A percentile compares a stretch with the other conserved stretches of the same genome.
Evolutionary conservation across 371 early-diverging fungal species (phyloP).

Genomic region (Gilbertella persicaria): DNA sequence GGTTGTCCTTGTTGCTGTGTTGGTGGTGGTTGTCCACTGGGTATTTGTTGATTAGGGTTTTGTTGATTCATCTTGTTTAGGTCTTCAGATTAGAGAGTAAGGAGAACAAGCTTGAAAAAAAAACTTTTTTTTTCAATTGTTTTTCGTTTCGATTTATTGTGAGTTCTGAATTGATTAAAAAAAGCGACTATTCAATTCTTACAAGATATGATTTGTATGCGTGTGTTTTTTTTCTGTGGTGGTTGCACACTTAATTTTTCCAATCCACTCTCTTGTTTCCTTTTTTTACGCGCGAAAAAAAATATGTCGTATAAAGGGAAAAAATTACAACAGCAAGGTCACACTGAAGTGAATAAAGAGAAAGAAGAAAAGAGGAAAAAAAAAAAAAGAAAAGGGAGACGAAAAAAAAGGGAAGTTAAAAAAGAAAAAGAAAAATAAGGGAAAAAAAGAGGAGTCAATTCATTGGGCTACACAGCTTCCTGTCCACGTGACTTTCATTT

Average conservation of each 20-base stretch:
- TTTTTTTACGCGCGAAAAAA: slow-evolving; percentile 9
- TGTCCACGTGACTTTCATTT: no score
- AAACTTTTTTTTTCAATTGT: no score
- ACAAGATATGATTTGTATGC: no score
- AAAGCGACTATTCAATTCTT: no score
- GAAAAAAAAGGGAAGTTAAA: slow-evolving; percentile 1
- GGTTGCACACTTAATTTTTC: background rate
- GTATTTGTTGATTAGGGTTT: slow-evolving; percentile 11
- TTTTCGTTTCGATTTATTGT: no score
- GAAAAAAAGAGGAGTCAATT: slow-evolving; percentile 2
- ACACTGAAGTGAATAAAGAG: slow-evolving; percentile 8
- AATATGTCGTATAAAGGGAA: no score
- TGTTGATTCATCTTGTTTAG: slow-evolving; percentile 13
- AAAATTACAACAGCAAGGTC: slow-evolving; percentile 10
- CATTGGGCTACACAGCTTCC: no score
- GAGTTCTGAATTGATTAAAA: no score
- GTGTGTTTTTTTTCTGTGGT: slow-evolving; percentile 11
- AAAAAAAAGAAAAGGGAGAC: background rate
- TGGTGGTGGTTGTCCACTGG: slow-evolving; percentile 4
- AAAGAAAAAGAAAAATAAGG: slow-evolving; percentile 5
- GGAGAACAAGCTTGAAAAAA: slow-evolving; percentile 1
- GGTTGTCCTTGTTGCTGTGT: background rate
- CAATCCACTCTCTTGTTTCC: slow-evolving; percentile 2
- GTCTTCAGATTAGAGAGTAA: background rate
- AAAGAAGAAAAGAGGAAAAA: slow-evolving; percentile 10